Evolutionary conservation across 2,329 filamentous ascomycete genomes (phyloP), one percentile per base, ranked within the genome.

Genomic region (Talaromyces sp.): DNA sequence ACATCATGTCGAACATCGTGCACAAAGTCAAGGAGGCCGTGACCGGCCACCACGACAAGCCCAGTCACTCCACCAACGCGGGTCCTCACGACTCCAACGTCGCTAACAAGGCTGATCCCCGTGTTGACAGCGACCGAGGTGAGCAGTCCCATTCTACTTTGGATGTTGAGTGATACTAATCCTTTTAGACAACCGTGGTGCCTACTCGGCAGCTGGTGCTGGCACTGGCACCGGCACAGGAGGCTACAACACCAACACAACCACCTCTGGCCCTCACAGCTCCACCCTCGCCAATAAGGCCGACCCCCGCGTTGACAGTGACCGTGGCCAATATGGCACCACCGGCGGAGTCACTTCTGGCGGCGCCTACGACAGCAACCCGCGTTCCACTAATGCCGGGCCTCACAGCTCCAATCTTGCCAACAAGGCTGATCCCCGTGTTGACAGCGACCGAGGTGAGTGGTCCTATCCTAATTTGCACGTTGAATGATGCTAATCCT

Each of bases 61-160:
- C 33, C 17, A 60, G 54, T 10, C 33, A 41, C 40, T 54, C 54
- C 36, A 60, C 60, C 45, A 56, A 60, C 58, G 64, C 63, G 22
- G 71, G 74, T n/a, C 74, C 73, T 28, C 73, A 76, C 59, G 62
- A 64, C 9, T 72, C 72, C 21, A 74, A 74, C 21, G 40, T 71
- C 9, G 67, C 69, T 40, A 78, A 78, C 58, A 75, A 71, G 58
- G 41, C 66, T 7, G 75, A 77, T 57, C 65, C 64, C 39, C 57
- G 63, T 10, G 61, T 66, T 5, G 67, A 75, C 58, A 69, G 64
- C 39, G 68, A 71, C 54, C 62, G 61, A 25, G 67, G 58, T 52
- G 45, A 33, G 55, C 37, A 2, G 15, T 4, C 3, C 51, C 5
- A n/a, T n/a, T n/a, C n/a, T n/a, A n/a, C n/a, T n/a, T n/a, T n/a